A percentile compares a stretch with the other conserved stretches of the same genome.
These are phyloP conservation scores for Hevea brasiliensis DNA, from an alignment of 345 rosid genomes.

Conservation along the genomic window DNA sequence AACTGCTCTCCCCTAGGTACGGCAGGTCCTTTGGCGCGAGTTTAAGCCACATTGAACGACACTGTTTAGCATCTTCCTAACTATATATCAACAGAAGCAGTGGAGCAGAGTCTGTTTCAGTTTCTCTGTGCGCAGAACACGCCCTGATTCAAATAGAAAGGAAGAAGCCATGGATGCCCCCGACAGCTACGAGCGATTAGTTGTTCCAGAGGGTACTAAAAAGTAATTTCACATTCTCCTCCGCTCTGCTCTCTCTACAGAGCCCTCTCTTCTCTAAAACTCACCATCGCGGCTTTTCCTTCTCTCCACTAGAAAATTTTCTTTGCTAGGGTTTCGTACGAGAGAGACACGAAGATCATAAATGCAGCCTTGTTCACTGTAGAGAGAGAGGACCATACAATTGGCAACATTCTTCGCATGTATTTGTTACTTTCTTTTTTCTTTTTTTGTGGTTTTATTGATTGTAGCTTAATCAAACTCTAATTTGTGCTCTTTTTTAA, in stretches of 20 bases:
- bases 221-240: constrained; percentile 40
- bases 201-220: constrained; percentile 85
- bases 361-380: constrained; percentile 84
- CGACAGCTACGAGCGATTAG: constrained; percentile 86
- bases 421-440: constrained; percentile 1
- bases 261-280: not conserved
- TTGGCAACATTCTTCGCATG: constrained; percentile 91
- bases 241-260: not conserved
- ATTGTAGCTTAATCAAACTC: constrained; percentile 5
- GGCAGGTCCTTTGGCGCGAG: no score
- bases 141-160: not conserved
- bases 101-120: no score
- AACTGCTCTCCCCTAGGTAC: no score
- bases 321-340: constrained; percentile 79
- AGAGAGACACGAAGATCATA: constrained; percentile 84
- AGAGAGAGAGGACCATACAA: constrained; percentile 87
- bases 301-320: no score
- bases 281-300: not conserved
- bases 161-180: constrained; percentile 75
- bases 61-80: no score
- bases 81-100: no score
- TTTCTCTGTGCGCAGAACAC: no score
- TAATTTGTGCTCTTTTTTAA: not conserved
- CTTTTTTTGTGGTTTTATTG: not conserved
- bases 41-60: no score